Percentiles rank a stretch among this genome's conserved stretches.
Conservation (phyloP, 306 rosid species). For the Pueraria montana region DNA sequence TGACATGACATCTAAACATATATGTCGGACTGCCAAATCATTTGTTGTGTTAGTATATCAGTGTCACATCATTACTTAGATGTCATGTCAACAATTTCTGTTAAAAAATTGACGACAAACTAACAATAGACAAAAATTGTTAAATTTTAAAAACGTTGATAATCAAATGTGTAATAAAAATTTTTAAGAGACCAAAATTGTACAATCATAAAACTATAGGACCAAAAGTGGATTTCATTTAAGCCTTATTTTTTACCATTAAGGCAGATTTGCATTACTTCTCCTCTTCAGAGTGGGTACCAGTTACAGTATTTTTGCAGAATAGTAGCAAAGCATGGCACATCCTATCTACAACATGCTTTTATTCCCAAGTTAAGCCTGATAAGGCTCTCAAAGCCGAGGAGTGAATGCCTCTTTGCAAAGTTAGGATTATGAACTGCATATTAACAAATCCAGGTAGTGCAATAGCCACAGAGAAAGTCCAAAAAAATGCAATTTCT, state of each 20-base stretch:
- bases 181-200: too few relatives aligned
- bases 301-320: background rate
- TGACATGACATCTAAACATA: too few relatives aligned
- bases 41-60: too few relatives aligned
- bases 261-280: slow-evolving; percentile 14
- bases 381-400: background rate
- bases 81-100: too few relatives aligned
- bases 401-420: slow-evolving; percentile 22
- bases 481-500: slow-evolving; percentile 17
- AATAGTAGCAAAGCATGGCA: slow-evolving; percentile 16
- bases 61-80: too few relatives aligned
- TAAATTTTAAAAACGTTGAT: too few relatives aligned
- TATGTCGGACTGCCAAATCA: too few relatives aligned
- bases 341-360: slow-evolving; percentile 38
- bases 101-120: too few relatives aligned
- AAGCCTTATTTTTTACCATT: background rate
- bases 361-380: slow-evolving; percentile 35
- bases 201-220: too few relatives aligned
- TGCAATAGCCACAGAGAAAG: background rate
- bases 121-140: too few relatives aligned
- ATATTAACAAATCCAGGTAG: slow-evolving; percentile 23
- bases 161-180: too few relatives aligned
- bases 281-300: slow-evolving; percentile 11
- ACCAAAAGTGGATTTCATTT: too few relatives aligned
- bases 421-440: slow-evolving; percentile 24